Base-by-base conservation (phyloP, 2,329 filamentous ascomycete species). In the Penicillium corylophilum region DNA sequence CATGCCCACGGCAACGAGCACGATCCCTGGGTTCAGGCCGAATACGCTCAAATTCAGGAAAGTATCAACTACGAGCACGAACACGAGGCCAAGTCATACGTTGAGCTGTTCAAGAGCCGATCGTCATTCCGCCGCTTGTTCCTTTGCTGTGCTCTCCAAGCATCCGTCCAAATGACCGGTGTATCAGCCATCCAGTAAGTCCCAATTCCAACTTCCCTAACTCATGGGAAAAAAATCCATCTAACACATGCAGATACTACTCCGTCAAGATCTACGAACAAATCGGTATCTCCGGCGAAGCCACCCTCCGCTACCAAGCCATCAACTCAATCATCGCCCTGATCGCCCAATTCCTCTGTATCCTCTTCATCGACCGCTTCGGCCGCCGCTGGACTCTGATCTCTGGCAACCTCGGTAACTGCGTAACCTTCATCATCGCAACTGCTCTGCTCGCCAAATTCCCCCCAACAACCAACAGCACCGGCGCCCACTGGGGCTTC, bases 381-480 rank as follows among this genome's bases (percentile, higher is more conserved):
- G 89, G 89, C 44, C 84, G 89, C 41, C 81, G 89, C 52, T 84
- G 84, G 81, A 84, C 86, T 0, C 72, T 92, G 44, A 92, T 93
- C 54, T 64, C 75, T 12, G 88, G 88, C 15, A 92, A 91, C 63
- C 67, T 90, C 10, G 79, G 80, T 50, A 92, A 91, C 72, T 83
- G 81, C 66, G 64, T 88, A 12, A 87, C 82, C 31, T 92, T 91
- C 69, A 84, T 90, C 69, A 80, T 90, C 45, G 85, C 86, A 2
- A 80, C 78, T 0, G 72, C 78, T 12, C 66, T 83, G 47, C 68
- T 84, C 9, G 80, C 80, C 9, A 68, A 70, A 69, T 91, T 86
- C 69, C 87, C 87, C 1, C 82, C 87, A 1, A 75, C 79, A 2
- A 70, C 69, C 1, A 71, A 69, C 42, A 73, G 77, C 56, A 57